Evolutionary conservation across 164 flowering plant species (phyloP), one percentile per base, ranked within the genome.

Genomic region (Vitis vinifera): DNA sequence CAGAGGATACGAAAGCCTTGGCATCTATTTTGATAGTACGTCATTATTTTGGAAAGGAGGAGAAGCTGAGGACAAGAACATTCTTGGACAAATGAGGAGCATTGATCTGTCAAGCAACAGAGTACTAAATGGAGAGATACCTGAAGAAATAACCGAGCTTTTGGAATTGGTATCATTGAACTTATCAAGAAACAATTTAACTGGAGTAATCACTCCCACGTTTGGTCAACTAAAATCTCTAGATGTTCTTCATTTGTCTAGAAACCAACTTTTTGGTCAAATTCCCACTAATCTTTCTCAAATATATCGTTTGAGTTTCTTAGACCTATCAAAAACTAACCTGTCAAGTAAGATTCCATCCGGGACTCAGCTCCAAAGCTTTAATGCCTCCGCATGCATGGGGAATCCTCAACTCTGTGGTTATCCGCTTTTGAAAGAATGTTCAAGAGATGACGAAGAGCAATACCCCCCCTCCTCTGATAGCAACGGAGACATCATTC

Each of bases 161-260:
- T 1, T 10, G 2, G 50, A 29, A 3, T 15, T 69, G 2, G 4
- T 7, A 10, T n/a, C 50, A 2, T 17, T 77, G 73, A 70, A 77
- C 19, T 12, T 73, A 11, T 73, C 80, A 0, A 48, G 55, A 1
- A 69, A 76, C 57, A 16, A 57, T 17, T 17, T 17, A 17, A 17
- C 17, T 17, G 17, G 17, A 17, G 17, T 17, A 17, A 17, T 17
- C 17, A 17, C 17, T 17, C 17, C 17, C 0, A 17, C 17, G 0
- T 17, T 17, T 17, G 17, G 17, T 1, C 16, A 48, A 2, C 14
- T 71, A 58, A 49, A 29, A 1, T 12, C 9, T 2, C 27, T 74
- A 16, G 72, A 67, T 7, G 52, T 63, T n/a, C 78, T 78, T 61
- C 78, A 74, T n/a, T 12, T 78, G 5, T 78, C 75, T 0, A 50